Evolutionary conservation across 768 basidiomycete species (phyloP).

Genomic region (Rhizopogon vulgaris): DNA sequence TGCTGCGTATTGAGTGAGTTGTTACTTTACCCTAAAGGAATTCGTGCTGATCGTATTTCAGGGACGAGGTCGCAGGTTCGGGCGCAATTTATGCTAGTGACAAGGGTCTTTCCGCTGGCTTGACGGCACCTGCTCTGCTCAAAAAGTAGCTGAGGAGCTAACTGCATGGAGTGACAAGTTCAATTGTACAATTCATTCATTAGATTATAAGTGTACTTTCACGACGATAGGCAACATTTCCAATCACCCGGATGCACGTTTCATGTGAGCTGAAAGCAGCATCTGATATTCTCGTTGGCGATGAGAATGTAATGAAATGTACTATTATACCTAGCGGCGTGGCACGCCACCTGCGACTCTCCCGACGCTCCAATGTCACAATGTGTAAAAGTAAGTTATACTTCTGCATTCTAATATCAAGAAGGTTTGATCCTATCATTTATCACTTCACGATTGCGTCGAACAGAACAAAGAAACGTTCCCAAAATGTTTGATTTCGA

Average conservation of each 20-base stretch:
- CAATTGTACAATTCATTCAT: slow-evolving; percentile 22
- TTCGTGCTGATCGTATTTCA: slow-evolving; percentile 22
- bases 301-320: too few species aligned
- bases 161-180: background rate
- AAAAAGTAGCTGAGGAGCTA: slow-evolving; percentile 43
- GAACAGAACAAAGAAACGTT: slow-evolving; percentile 19
- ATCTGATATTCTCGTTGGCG: slow-evolving; percentile 3
- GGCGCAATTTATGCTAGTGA: slow-evolving; percentile 70
- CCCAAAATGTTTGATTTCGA: background rate
- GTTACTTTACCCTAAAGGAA: slow-evolving; percentile 3
- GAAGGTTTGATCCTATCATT: too few species aligned
- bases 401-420: background rate
- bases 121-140: slow-evolving; percentile 62
- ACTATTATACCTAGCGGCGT: too few species aligned
- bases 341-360: too few species aligned
- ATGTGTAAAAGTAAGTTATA: background rate
- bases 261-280: slow-evolving; percentile 3
- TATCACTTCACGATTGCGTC: too few species aligned
- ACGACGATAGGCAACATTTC: slow-evolving; percentile 6
- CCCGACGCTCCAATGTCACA: too few species aligned
- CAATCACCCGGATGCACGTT: background rate
- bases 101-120: slow-evolving; percentile 75
- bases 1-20: slow-evolving; percentile 86
- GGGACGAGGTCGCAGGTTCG: slow-evolving; percentile 68
- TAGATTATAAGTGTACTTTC: slow-evolving; percentile 21